Conservation (phyloP, 441 rosid genomes). For the Hura crepitans region DNA sequence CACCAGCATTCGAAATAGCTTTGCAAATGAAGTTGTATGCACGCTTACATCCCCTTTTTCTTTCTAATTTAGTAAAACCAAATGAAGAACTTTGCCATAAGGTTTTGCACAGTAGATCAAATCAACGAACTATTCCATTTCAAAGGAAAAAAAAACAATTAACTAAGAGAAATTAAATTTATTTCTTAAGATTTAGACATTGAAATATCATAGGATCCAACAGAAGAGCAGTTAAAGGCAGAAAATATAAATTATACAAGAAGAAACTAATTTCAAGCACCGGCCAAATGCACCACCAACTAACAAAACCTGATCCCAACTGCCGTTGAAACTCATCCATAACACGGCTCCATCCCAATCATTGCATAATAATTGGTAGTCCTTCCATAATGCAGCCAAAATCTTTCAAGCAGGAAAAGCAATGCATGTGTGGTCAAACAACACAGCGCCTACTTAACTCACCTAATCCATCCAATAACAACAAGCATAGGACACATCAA, state of each 20-base stretch:
- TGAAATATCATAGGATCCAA: background rate
- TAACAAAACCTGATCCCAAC: background rate
- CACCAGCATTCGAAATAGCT: background rate
- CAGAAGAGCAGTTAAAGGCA: background rate
- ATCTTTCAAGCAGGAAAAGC: background rate
- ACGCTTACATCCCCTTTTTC: background rate
- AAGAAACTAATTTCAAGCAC: background rate
- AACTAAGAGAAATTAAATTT: no score
- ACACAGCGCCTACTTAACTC: background rate
- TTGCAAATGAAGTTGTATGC: background rate
- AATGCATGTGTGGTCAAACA: background rate
- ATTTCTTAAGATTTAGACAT: no score
- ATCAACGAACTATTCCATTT: no score
- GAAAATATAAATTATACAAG: background rate
- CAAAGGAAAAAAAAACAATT: no score
- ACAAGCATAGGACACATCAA: background rate
- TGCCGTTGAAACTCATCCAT: background rate
- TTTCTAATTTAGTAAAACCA: no score
- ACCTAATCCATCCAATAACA: background rate
- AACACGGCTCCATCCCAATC: no score
- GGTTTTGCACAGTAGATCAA: no score
- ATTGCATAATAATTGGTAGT: background rate
- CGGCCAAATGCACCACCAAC: background rate
- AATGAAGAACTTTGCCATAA: no score
- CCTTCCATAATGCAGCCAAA: background rate